Conservation (phyloP, 1,139 yeast species). For the Lodderomyces theae region DNA sequence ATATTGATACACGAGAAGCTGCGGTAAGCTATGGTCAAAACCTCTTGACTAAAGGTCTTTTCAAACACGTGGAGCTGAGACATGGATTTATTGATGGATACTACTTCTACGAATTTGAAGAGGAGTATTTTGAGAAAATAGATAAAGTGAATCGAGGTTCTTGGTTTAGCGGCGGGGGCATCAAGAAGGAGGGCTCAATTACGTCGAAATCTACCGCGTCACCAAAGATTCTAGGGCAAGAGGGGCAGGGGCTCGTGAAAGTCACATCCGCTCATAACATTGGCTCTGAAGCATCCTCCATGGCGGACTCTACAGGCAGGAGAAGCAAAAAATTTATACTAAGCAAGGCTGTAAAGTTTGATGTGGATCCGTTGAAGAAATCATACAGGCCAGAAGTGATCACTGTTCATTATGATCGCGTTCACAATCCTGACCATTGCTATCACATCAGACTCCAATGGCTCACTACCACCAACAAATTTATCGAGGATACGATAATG, state of each 20-base stretch:
- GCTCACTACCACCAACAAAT: constrained; percentile 85
- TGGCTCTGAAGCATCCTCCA: constrained; percentile 33
- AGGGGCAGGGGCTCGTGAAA: constrained; percentile 9
- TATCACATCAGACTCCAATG: constrained; percentile 90
- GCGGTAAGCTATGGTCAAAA: constrained; percentile 78
- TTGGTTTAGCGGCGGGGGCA: constrained; percentile 35
- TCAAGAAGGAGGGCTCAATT: constrained; percentile 21
- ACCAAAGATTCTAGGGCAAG: constrained; percentile 21
- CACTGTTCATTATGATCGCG: constrained; percentile 84
- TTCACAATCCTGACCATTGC: constrained; percentile 94
- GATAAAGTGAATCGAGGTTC: constrained; percentile 29
- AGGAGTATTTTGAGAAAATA: constrained; percentile 49
- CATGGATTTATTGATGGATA: constrained; percentile 91
- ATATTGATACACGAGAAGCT: constrained; percentile 75
- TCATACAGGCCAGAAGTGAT: constrained; percentile 78
- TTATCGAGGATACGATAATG: constrained; percentile 83
- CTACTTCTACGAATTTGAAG: constrained; percentile 75
- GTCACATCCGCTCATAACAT: constrained; percentile 14
- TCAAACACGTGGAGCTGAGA: constrained; percentile 76
- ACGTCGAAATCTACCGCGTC: constrained; percentile 29
- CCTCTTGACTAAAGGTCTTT: constrained; percentile 67
- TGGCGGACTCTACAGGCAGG: constrained; percentile 28
- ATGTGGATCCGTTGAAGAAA: constrained; percentile 69
- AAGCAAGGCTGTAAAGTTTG: constrained; percentile 62
- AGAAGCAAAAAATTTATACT: constrained; percentile 35